Evolutionary conservation across 176 grass and related monocot genomes (phyloP).

Genomic region (Chloris gayana): DNA sequence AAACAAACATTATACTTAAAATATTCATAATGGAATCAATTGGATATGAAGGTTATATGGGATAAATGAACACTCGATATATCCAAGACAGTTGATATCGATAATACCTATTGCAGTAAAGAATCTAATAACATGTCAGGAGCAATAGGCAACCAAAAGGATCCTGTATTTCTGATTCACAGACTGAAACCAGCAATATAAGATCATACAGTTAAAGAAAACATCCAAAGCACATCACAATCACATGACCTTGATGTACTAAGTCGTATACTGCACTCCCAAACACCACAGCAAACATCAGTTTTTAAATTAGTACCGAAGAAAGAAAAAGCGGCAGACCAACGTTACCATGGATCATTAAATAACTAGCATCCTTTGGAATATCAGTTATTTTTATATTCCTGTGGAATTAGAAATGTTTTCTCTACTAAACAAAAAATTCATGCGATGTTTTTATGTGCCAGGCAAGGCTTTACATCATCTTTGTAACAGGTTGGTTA

Average conservation of each 20-base stretch:
- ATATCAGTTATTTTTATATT: not conserved
- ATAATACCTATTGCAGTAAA: not conserved
- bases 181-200: not conserved
- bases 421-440: not conserved
- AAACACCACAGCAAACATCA: not conserved
- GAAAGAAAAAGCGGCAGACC: not conserved
- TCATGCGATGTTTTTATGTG: not conserved
- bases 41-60: not conserved
- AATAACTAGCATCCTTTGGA: not conserved
- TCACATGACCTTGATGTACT: not conserved
- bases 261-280: slow-evolving; percentile 3
- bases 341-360: not conserved
- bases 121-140: slow-evolving; percentile 1
- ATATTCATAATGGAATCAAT: not conserved
- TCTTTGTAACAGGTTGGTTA: not conserved
- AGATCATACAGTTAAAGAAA: not conserved
- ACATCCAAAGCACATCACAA: not conserved
- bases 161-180: not conserved
- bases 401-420: not conserved
- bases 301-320: not conserved
- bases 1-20: not conserved
- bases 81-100: not conserved
- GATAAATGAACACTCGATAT: not conserved
- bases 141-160: not conserved
- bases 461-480: not conserved